phyloP scores from a whole-genome alignment of 208 protist species.

The Acanthamoeba comandoni region DNA sequence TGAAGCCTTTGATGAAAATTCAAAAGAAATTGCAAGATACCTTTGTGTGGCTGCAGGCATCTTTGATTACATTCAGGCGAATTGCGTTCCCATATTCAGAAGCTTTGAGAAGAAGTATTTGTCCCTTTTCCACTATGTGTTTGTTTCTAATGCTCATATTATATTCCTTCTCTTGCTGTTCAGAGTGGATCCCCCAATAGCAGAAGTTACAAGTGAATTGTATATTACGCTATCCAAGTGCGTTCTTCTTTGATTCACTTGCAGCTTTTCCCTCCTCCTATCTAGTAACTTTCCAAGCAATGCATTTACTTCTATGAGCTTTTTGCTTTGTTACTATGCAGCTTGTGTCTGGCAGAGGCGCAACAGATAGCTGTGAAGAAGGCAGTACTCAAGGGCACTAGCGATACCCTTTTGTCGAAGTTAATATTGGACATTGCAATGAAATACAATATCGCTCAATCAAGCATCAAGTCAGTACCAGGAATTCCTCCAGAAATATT shows the following conservation, averaged over 20 bases:
- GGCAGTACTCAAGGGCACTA: conserved; percentile 13
- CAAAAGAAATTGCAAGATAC: conserved; percentile 20
- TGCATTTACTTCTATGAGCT: too few species aligned
- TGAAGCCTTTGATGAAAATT: conserved; percentile 25
- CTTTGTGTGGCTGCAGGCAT: conserved; percentile 15
- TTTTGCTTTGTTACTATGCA: too few species aligned
- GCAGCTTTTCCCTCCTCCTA: background rate
- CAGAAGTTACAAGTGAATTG: background rate
- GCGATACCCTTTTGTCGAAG: conserved; percentile 15
- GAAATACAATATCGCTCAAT: conserved; percentile 16
- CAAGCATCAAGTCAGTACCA: too few species aligned
- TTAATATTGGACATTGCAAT: background rate
- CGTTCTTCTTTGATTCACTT: background rate
- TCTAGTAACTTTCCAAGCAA: background rate
- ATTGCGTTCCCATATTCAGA: too few species aligned
- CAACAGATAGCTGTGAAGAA: conserved; percentile 37
- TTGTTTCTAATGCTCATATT: too few species aligned
- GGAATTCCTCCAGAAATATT: too few species aligned
- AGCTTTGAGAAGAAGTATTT: background rate
- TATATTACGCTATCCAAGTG: conserved; percentile 7
- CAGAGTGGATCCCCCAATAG: conserved; percentile 16
- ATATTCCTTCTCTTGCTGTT: too few species aligned
- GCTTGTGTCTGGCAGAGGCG: conserved; percentile 18
- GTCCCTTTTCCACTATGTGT: too few species aligned
- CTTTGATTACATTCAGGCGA: conserved; percentile 7